Evolutionary conservation across 257 asterid genomes (phyloP), one percentile per base, ranked within the genome.

Genomic region (Dorcoceras hygrometricum): DNA sequence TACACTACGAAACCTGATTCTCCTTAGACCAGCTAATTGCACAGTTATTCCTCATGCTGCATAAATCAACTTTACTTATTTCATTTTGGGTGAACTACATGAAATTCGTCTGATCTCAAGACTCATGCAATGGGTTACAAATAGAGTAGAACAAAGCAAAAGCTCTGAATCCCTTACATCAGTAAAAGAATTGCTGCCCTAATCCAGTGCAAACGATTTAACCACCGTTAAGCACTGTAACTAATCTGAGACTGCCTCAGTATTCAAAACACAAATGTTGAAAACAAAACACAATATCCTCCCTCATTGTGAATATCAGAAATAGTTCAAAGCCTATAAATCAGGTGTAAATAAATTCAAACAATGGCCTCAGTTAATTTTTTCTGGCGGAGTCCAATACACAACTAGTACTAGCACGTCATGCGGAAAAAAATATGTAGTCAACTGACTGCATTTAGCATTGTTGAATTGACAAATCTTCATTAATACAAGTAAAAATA

Each of bases 61-160:
- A 5, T 55, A 62, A 62, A 57, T 56, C 55, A 23, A 46, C 46
- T 46, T 34, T 50, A 57, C 43, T 4, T 19, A 10, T 71, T 11
- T 34, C 46, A 70, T 53, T 32, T 65, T 62, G 25, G 9, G n/a
- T 20, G 18, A 64, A 19, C 26, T 32, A 50, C 57, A 5, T 25
- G 27, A 50, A 26, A 63, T 16, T 5, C 18, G 34, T 69, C 63
- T 55, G 48, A 65, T 68, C 50, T 27, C 27, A 27, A 48, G 50
- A 39, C 50, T 39, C n/a, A 12, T 39, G 50, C 22, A 4, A 14
- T 5, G n/a, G 23, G 32, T 26, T n/a, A 23, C 54, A 18, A 57
- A 36, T 23, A 53, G 34, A 32, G 22, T 29, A 2, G 62, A 57
- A 25, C 51, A 71, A 39, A 3, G 18, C 18, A 39, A 11, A 39